phyloP scores from a whole-genome alignment of 2,329 filamentous ascomycete species.

The Penicillium sp. region DNA sequence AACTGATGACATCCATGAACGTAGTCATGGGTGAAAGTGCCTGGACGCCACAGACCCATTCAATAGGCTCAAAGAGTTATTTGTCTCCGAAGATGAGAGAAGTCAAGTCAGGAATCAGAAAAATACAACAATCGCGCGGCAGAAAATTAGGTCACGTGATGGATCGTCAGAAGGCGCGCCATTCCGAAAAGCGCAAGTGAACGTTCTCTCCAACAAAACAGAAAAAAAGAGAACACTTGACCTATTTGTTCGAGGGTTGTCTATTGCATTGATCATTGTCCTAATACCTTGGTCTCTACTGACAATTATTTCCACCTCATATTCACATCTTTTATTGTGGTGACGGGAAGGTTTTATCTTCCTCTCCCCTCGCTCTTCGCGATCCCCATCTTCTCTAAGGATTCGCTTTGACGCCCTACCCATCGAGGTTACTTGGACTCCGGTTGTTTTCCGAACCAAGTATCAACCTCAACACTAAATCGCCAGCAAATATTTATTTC shows the following conservation, averaged over 20 bases:
- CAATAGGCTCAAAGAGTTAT: slow-evolving; percentile 7
- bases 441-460: slow-evolving; percentile 25
- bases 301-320: neutral
- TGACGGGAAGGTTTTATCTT: slow-evolving; percentile 5
- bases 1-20: slow-evolving; percentile 47
- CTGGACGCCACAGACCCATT: slow-evolving; percentile 15
- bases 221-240: slow-evolving; percentile 3
- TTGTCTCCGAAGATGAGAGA: slow-evolving; percentile 5
- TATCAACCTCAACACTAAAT: slow-evolving; percentile 20
- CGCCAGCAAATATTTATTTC: slow-evolving; percentile 5
- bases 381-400: slow-evolving; percentile 27
- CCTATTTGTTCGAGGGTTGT: slow-evolving; percentile 3
- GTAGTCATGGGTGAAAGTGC: slow-evolving; percentile 27
- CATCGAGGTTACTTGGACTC: slow-evolving; percentile 31
- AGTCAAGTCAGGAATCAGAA: slow-evolving; percentile 6
- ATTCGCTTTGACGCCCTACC: slow-evolving; percentile 22
- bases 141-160: slow-evolving; percentile 38
- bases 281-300: neutral
- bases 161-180: slow-evolving; percentile 34
- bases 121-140: slow-evolving; percentile 15
- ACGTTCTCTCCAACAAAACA: slow-evolving; percentile 4
- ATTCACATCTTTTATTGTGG: slow-evolving; percentile 3
- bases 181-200: slow-evolving; percentile 31
- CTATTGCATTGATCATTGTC: slow-evolving; percentile 10
- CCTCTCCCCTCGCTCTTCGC: slow-evolving; percentile 25